Conservation (phyloP, 768 basidiomycete genomes). For the Mrakia frigida region DNA sequence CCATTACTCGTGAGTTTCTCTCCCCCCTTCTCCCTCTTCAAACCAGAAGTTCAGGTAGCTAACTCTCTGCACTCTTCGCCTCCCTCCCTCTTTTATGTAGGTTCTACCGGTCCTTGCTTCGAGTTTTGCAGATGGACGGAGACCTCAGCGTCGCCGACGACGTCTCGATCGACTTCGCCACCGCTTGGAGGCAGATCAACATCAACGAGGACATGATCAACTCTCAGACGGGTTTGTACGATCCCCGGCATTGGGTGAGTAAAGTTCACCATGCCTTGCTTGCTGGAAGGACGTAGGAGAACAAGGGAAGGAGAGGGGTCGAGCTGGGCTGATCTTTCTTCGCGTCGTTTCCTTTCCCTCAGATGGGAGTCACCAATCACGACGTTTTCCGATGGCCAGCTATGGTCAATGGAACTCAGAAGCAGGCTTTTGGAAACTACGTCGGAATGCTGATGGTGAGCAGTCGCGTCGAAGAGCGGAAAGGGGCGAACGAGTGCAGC, state of each 20-base stretch:
- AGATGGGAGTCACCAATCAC: constrained; percentile 84
- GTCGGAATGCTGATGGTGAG: constrained; percentile 73
- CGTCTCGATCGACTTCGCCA: constrained; percentile 8
- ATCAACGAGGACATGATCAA: constrained; percentile 83
- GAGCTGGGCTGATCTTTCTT: too few relatives aligned
- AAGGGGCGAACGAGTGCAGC: not conserved
- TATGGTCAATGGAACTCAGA: constrained; percentile 68
- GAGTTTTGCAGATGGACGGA: constrained; percentile 92
- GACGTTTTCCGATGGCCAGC: constrained; percentile 93
- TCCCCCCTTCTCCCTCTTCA: not conserved
- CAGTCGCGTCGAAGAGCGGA: not conserved
- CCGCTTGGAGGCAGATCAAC: constrained; percentile 72
- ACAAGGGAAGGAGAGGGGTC: too few relatives aligned
- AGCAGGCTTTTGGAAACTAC: constrained; percentile 69
- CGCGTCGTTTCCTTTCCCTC: too few relatives aligned
- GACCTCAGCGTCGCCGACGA: constrained; percentile 77
- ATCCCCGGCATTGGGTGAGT: constrained; percentile 61
- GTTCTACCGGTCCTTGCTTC: constrained; percentile 74
- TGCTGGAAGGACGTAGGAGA: too few relatives aligned
- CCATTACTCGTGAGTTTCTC: constrained; percentile 62
- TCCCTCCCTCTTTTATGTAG: not conserved
- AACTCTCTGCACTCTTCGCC: not conserved
- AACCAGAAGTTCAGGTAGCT: not conserved
- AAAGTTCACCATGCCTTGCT: not conserved
- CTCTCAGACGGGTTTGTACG: constrained; percentile 57